Base-by-base conservation (phyloP, 75 land plant species). In the Ceratopteris richardii region DNA sequence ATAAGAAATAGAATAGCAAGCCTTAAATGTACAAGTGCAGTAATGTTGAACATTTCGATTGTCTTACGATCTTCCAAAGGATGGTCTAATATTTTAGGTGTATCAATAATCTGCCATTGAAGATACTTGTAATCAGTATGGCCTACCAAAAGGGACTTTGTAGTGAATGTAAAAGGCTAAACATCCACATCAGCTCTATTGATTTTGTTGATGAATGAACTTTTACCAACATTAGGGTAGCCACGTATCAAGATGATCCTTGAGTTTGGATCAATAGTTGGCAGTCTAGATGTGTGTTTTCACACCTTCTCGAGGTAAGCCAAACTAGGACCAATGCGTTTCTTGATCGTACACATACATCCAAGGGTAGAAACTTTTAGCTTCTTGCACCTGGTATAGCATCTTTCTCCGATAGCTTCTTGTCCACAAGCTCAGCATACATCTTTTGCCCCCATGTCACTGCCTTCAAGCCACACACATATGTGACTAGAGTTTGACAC, bases 171-270 rank as follows among this genome's bases (percentile, higher is more conserved):
- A 71, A 88, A 91, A 0, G 97, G 97, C 79, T 91, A 94, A 30
- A 91, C 97, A 80, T 91, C 97, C 11, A 91, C 97, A 82, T 91
- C 97, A 18, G 97, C 97, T 54, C 97, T 75, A 1, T 94, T 91
- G 25, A 91, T 78, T 76, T 91, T 91, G 66, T 91, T 91, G 26
- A 91, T 87, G 56, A 90, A 90, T 16, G 87, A 83, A 54, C 92
- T 87, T 74, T 90, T 90, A 2, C 96, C 96, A 51, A 90, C 96
- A 77, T 90, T 90, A 1, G 96, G 96, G 54, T 83, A 90, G 20
- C 96, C 96, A 72, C 96, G 87, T 26, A 90, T 90, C 61, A 90
- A 59, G 11, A 90, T 73, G 0, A 92, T 90, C 17, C 96, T 57
- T 14, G 96, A 83, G 53, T 87, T 90, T 0, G 96, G 96, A 30